Base-by-base conservation (phyloP, 1,139 yeast species). In the Sugiyamaella paludigena region DNA sequence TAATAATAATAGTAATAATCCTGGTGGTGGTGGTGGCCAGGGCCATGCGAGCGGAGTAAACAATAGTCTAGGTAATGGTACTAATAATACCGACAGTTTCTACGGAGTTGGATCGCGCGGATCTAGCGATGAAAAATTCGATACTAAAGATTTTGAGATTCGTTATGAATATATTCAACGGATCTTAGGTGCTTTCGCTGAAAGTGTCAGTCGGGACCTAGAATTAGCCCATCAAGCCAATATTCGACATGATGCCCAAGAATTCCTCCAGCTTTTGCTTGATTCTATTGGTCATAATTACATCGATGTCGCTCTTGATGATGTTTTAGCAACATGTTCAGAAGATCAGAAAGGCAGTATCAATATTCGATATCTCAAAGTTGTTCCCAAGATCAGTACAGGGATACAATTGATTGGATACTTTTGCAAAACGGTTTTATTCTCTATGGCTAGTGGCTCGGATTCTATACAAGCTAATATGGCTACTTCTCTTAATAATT, bases 241-340 rank as follows among this genome's bases (percentile, higher is more conserved):
- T 54, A 74, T 87, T 6, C 78, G 85, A 2, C 83, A 79, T 42
- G 79, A 82, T 60, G 78, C 89, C 0, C 70, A 80, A 44, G 88
- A 82, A 52, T 68, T 89, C 19, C 73, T 87, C 56, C 87, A 85
- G 52, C 73, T 87, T 33, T 65, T 88, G 46, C 66, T 87, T 19
- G 76, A 81, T 51, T 88, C 85, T 51, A 75, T 87, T 45, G 94
- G 95, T 0, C 80, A 80, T 42, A 76, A 83, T 6, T 88, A 87
- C 61, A 77, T 88, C 47, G 89, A 87, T 40, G 75, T 82, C 16
- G 89, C 88, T 0, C 68, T 91, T 34, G 96, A 87, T 58, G 81
- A 83, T 8, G 77, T 91, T 0, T 50, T 59, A 11, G 84, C 80
- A 56, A 73, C 65, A 27, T 65, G 76, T 24, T 58, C 68, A 24